Evolutionary conservation across 352 stramenopile species (phyloP).

Genomic region (Pythium dissotocum): DNA sequence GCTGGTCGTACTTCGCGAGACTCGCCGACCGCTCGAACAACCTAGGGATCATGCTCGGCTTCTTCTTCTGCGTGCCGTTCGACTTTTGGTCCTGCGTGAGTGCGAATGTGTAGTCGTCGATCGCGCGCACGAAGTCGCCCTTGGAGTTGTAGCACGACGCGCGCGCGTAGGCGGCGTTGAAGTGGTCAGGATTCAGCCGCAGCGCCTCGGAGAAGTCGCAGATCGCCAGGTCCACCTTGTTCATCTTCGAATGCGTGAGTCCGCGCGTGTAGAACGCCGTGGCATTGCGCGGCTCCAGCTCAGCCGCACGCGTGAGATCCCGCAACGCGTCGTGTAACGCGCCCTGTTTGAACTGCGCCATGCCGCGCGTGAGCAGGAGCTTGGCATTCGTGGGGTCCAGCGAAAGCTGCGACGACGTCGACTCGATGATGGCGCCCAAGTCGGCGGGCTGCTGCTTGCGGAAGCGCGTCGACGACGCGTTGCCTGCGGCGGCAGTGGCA

Average conservation of each 20-base stretch:
- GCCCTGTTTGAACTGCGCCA: conserved; percentile 79
- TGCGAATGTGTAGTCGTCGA: conserved; percentile 91
- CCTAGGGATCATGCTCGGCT: conserved; percentile 42
- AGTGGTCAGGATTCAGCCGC: conserved; percentile 80
- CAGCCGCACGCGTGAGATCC: conserved; percentile 50
- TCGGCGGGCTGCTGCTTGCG: conserved; percentile 63
- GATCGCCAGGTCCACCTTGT: conserved; percentile 73
- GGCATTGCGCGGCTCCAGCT: conserved; percentile 47
- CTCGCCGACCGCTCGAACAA: conserved; percentile 23
- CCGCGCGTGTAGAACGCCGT: conserved; percentile 75
- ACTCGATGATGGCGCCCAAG: conserved; percentile 72
- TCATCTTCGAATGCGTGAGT: conserved; percentile 67
- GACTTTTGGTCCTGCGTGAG: conserved; percentile 75
- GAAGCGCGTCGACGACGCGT: conserved; percentile 30
- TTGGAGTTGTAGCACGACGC: conserved; percentile 88
- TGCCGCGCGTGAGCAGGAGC: conserved; percentile 66
- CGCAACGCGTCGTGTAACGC: conserved; percentile 55
- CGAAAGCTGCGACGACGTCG: conserved; percentile 67
- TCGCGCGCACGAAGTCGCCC: conserved; percentile 80
- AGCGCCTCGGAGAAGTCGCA: conserved; percentile 75
- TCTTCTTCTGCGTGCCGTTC: conserved; percentile 27
- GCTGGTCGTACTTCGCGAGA: conserved; percentile 32
- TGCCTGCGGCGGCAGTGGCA: not conserved
- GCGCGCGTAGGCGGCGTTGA: conserved; percentile 86
- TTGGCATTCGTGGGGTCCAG: conserved; percentile 60